Evolutionary conservation across 192 early-diverging fungal genomes (phyloP), one percentile per base, ranked within the genome.

Genomic region (Coemansia sp.): DNA sequence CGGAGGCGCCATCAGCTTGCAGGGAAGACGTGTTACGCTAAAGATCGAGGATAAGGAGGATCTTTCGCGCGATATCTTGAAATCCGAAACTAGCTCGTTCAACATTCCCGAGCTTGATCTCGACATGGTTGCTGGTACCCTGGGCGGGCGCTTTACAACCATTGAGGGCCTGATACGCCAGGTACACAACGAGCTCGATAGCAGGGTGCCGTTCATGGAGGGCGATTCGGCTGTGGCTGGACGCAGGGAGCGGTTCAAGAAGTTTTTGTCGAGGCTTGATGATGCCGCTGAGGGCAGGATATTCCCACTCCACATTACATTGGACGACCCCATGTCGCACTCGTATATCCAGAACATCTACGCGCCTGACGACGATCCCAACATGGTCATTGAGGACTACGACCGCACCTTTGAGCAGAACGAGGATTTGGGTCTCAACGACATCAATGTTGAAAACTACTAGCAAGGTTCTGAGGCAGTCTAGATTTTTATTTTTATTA

Each of bases 121-220:
- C 29, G 92, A 97, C 74, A 76, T 98, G 77, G 78, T 88, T 29
- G 81, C 88, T 8, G 96, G 96, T 42, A 98, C 96, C 2, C 81
- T 98, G 65, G 96, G 96, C 54, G 96, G 96, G 8, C 87, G 93
- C 36, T 98, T 98, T 72, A 98, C 96, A 3, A 98, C 96, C 3
- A 89, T 98, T 27, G 96, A 98, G 79, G 96, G 96, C 7, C 85
- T 98, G 54, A 70, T 98, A 66, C 78, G 87, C 35, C 95, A 97
- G 82, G 90, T 97, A 4, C 86, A 94, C 64, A 92, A 94, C 1
- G 94, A 98, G 84, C 85, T 97, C 17, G 74, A 86, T 41, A 77
- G 68, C 9, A 84, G 85, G 51, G 77, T 87, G 16, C 88, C 89
- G n/a, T 92, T 90, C 71, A 63, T 86, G 29, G 68, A 72, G 6